Conservation (phyloP, 2,329 filamentous ascomycete species). For the Penicillium brasilianum region DNA sequence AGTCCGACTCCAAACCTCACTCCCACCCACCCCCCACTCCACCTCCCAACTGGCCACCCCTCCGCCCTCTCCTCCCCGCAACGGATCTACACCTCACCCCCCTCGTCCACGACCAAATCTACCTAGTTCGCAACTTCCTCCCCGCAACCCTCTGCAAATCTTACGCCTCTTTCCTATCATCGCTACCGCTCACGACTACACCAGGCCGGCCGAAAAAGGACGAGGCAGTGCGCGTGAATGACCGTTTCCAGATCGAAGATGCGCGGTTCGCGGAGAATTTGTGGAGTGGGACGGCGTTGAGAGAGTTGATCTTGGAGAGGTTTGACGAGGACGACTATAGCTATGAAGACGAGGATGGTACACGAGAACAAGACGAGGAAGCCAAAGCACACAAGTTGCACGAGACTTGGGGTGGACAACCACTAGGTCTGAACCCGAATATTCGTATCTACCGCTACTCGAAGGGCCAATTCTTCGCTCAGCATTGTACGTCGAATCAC, state of each 20-base stretch:
- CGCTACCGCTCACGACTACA: slow-evolving; percentile 75
- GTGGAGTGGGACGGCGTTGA: slow-evolving; percentile 78
- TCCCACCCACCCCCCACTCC: slow-evolving; percentile 6
- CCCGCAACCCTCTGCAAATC: slow-evolving; percentile 74
- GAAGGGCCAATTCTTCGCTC: slow-evolving; percentile 86
- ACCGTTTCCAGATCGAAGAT: slow-evolving; percentile 84
- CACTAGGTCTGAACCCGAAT: slow-evolving; percentile 84
- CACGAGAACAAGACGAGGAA: slow-evolving; percentile 7
- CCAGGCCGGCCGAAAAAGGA: slow-evolving; percentile 78
- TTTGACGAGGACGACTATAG: slow-evolving; percentile 35
- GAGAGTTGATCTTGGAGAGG: slow-evolving; percentile 58
- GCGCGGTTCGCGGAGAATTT: slow-evolving; percentile 72
- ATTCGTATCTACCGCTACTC: slow-evolving; percentile 88
- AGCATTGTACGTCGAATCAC: slow-evolving; percentile 72
- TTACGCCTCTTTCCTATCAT: slow-evolving; percentile 74
- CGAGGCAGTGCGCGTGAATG: slow-evolving; percentile 84
- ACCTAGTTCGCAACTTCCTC: slow-evolving; percentile 75
- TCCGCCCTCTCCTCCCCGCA: slow-evolving; percentile 71
- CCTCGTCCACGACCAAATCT: slow-evolving; percentile 68
- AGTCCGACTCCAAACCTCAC: slow-evolving; percentile 12
- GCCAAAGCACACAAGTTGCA: slow-evolving; percentile 11
- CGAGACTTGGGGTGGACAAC: slow-evolving; percentile 76
- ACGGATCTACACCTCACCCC: slow-evolving; percentile 66
- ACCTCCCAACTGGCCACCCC: slow-evolving; percentile 70
- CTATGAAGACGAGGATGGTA: slow-evolving; percentile 31